These are phyloP conservation scores for Leccinum pachyderme DNA, from an alignment of 1,284 basidiomycete species.

Conservation along the genomic window DNA sequence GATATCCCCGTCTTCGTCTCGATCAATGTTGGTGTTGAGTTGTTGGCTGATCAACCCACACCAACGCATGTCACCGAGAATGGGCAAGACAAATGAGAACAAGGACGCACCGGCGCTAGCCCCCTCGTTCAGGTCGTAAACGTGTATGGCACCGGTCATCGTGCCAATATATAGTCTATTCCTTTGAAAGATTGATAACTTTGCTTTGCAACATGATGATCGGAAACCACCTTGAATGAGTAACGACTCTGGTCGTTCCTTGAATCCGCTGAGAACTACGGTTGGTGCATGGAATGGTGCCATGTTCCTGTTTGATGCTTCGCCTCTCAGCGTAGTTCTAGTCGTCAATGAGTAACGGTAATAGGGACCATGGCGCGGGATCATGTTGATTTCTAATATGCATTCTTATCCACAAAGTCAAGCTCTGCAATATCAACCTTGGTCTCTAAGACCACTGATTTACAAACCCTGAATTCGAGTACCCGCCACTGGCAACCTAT, in stretches of 20 bases:
- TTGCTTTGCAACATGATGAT: conserved; percentile 22
- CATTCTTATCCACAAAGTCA: too few species aligned
- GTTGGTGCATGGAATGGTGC: conserved; percentile 45
- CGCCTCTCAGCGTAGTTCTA: too few species aligned
- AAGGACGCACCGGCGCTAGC: conserved; percentile 36
- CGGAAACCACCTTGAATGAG: conserved; percentile 33
- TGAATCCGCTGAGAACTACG: conserved; percentile 42
- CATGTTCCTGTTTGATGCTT: conserved; percentile 28
- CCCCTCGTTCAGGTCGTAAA: conserved; percentile 54
- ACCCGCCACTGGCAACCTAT: neutral
- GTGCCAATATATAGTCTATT: conserved; percentile 79
- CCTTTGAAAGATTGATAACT: conserved; percentile 40
- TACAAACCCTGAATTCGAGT: too few species aligned
- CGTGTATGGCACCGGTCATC: conserved; percentile 64
- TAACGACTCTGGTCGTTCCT: conserved; percentile 47
- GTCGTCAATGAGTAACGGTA: too few species aligned
- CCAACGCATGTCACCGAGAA: conserved; percentile 2
- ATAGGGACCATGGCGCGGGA: too few species aligned
- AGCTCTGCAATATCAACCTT: too few species aligned
- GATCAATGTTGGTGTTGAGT: conserved; percentile 46
- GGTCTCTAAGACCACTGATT: too few species aligned
- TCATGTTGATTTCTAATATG: too few species aligned
- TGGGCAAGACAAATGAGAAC: neutral
- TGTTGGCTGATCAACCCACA: conserved; percentile 26
- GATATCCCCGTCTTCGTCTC: conserved; percentile 67